phyloP scores from a whole-genome alignment of 345 rosid genomes.

The Brassica cretica region DNA sequence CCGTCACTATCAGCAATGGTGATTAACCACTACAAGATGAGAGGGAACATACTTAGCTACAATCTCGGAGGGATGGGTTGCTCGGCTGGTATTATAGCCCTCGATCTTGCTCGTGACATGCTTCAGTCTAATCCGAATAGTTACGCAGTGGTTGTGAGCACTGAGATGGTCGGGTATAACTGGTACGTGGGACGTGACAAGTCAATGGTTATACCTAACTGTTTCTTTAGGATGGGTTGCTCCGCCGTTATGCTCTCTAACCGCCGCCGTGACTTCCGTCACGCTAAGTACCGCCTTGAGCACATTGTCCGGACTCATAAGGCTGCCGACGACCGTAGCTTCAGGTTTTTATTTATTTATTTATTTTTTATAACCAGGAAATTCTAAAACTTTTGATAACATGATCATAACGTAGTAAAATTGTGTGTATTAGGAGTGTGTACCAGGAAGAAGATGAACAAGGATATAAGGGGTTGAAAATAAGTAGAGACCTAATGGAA shows the following conservation, averaged over 20 bases:
- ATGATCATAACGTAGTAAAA: background rate
- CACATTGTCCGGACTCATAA: slow-evolving; percentile 91
- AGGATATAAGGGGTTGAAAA: slow-evolving; percentile 66
- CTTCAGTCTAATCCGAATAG: slow-evolving; percentile 80
- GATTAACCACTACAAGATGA: slow-evolving; percentile 92
- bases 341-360: slow-evolving; percentile 52
- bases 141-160: slow-evolving; percentile 81
- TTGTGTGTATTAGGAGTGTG: slow-evolving; percentile 52
- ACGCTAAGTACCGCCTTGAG: slow-evolving; percentile 85
- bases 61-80: slow-evolving; percentile 98
- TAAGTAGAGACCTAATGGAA: slow-evolving; percentile 79
- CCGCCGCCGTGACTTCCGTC: slow-evolving; percentile 65
- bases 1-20: slow-evolving; percentile 89
- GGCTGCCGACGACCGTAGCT: slow-evolving; percentile 92
- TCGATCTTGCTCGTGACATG: slow-evolving; percentile 94
- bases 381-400: background rate
- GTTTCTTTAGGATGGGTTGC: slow-evolving; percentile 89
- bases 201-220: slow-evolving; percentile 88
- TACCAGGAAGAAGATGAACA: slow-evolving; percentile 90
- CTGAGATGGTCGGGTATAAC: slow-evolving; percentile 94
- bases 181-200: slow-evolving; percentile 78
- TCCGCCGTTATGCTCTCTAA: slow-evolving; percentile 82
- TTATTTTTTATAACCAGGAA: background rate
- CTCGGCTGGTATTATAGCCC: slow-evolving; percentile 76
- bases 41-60: slow-evolving; percentile 88